phyloP scores from a whole-genome alignment of 2,329 filamentous ascomycete genomes.

The Hymenoscyphus albidus region DNA sequence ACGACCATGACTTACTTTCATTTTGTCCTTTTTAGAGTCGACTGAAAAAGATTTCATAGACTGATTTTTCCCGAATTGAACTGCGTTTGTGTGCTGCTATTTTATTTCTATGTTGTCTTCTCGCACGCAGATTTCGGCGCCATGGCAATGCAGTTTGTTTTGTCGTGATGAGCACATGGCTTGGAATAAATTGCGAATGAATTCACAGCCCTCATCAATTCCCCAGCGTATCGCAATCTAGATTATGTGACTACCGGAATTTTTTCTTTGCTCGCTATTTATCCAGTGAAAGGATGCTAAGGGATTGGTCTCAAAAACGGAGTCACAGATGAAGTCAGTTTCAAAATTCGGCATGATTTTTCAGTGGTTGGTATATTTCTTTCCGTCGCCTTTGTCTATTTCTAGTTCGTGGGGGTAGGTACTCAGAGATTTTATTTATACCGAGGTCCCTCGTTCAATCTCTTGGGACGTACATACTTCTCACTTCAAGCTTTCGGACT shows the following conservation, averaged over 20 bases:
- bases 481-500: neutral
- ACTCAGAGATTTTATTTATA: neutral
- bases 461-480: neutral
- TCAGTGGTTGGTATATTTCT: conserved; percentile 1
- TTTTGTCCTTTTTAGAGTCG: neutral
- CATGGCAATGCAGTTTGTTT: conserved; percentile 3
- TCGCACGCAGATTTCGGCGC: conserved; percentile 1
- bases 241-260: conserved; percentile 9
- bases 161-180: conserved; percentile 15
- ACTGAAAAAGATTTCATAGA: too few species aligned
- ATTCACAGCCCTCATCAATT: conserved; percentile 5
- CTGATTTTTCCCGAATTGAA: neutral
- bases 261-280: conserved; percentile 1
- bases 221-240: neutral
- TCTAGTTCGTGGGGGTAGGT: neutral
- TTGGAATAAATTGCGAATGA: conserved; percentile 20
- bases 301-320: conserved; percentile 5
- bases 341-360: conserved; percentile 2
- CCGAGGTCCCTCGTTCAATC: neutral
- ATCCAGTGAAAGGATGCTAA: neutral
- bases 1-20: neutral
- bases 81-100: neutral
- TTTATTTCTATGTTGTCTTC: neutral
- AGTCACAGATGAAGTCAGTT: conserved; percentile 6
- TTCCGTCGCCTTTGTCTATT: neutral